Evolutionary conservation across 768 basidiomycete species (phyloP).

Genomic region (Hypholoma sublateritium): DNA sequence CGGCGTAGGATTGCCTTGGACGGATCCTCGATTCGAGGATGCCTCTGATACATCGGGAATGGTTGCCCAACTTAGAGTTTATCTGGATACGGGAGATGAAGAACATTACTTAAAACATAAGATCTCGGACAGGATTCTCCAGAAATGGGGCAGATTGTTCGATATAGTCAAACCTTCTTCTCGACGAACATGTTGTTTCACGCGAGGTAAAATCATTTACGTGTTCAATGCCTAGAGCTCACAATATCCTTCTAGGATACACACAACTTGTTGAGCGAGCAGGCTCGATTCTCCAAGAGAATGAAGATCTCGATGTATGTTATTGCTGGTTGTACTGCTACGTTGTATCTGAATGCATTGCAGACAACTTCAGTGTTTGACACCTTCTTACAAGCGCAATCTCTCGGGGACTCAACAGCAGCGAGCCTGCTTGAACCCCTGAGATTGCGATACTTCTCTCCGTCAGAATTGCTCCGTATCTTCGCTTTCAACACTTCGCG

Average conservation of each 20-base stretch:
- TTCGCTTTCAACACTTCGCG: slow-evolving; percentile 51
- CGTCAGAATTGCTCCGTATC: slow-evolving; percentile 66
- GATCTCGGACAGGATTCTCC: slow-evolving; percentile 62
- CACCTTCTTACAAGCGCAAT: slow-evolving; percentile 47
- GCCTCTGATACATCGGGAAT: not conserved
- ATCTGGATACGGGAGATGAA: slow-evolving; percentile 37
- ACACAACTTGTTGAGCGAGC: slow-evolving; percentile 75
- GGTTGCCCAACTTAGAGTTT: slow-evolving; percentile 32
- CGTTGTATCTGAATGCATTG: not conserved
- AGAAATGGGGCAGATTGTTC: slow-evolving; percentile 78
- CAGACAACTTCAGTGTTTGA: slow-evolving; percentile 66
- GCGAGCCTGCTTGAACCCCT: slow-evolving; percentile 58
- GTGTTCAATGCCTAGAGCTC: not conserved
- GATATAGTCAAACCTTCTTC: slow-evolving; percentile 73
- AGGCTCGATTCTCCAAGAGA: slow-evolving; percentile 76
- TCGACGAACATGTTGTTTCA: slow-evolving; percentile 75
- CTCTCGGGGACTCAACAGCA: slow-evolving; percentile 38
- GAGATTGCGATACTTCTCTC: slow-evolving; percentile 74
- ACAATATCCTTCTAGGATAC: slow-evolving; percentile 51
- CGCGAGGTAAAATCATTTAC: slow-evolving; percentile 50
- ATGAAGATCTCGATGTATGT: slow-evolving; percentile 62
- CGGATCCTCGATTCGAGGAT: slow-evolving; percentile 33
- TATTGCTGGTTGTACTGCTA: not conserved
- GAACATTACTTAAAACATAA: slow-evolving; percentile 21
- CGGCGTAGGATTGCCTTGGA: slow-evolving; percentile 35